Percentiles rank a stretch among this genome's conserved stretches.
These are phyloP conservation scores for Plasmodium billcollinsi DNA, from an alignment of 169 alveolate genomes.

Conservation along the genomic window DNA sequence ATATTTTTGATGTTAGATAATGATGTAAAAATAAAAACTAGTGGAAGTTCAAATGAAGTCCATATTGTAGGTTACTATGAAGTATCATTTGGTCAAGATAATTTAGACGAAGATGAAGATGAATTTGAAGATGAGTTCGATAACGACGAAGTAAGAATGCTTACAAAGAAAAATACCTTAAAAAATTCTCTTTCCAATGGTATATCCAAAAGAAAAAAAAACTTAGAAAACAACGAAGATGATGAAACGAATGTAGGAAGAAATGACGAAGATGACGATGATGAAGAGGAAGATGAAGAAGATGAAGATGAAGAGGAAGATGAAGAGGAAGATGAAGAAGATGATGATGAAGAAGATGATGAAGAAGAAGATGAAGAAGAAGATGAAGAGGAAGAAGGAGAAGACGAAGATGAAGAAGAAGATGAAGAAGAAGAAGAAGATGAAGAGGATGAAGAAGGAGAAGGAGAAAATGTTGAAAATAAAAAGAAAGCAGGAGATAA, in stretches of 20 bases:
- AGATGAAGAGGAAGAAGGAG: constrained; percentile 79
- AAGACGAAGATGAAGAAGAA: constrained; percentile 89
- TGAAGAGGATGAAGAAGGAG: constrained; percentile 83
- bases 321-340: constrained; percentile 81
- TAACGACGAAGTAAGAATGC: constrained; percentile 85
- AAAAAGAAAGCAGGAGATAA: constrained; percentile 82
- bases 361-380: constrained; percentile 80
- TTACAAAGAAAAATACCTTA: constrained; percentile 78
- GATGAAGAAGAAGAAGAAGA: constrained; percentile 85
- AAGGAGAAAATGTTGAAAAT: constrained; percentile 82
- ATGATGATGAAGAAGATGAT: constrained; percentile 83
- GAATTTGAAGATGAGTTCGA: constrained; percentile 84
- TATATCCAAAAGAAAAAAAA: constrained; percentile 32
- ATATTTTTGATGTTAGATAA: constrained; percentile 89
- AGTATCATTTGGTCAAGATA: constrained; percentile 91
- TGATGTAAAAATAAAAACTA: constrained; percentile 86
- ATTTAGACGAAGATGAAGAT: constrained; percentile 86
- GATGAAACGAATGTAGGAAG: constrained; percentile 56
- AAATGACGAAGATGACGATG: constrained; percentile 78
- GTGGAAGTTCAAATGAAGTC: constrained; percentile 92
- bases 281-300: constrained; percentile 78
- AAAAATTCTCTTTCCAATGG: constrained; percentile 54
- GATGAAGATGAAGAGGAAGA: constrained; percentile 72
- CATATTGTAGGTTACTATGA: constrained; percentile 92
- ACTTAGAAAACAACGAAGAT: constrained; percentile 25